Conservation (phyloP, 371 early-diverging fungal genomes). For the Apophysomyces variabilis region DNA sequence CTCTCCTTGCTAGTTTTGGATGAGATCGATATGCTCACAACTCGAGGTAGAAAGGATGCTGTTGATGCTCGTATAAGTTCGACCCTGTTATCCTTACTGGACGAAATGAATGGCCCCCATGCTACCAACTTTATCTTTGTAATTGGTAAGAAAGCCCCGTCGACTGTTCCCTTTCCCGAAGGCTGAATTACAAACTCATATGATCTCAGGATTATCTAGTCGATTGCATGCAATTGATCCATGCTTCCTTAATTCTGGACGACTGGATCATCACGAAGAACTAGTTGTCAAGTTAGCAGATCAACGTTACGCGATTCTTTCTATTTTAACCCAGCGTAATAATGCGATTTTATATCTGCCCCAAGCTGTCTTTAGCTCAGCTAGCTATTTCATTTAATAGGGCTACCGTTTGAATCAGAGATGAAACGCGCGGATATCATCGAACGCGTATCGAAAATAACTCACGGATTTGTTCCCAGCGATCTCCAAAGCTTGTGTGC, state of each 20-base stretch:
- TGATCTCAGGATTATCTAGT: slow-evolving; percentile 50
- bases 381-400: slow-evolving; percentile 29
- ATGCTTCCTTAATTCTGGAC: slow-evolving; percentile 59
- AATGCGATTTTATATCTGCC: background rate
- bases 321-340: slow-evolving; percentile 56
- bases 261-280: slow-evolving; percentile 59
- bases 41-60: slow-evolving; percentile 45
- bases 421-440: slow-evolving; percentile 59
- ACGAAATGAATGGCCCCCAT: slow-evolving; percentile 32
- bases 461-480: slow-evolving; percentile 91
- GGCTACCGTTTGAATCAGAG: slow-evolving; percentile 56
- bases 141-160: slow-evolving; percentile 46
- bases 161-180: background rate
- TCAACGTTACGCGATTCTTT: slow-evolving; percentile 50
- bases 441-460: slow-evolving; percentile 84
- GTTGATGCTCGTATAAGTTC: slow-evolving; percentile 38
- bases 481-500: slow-evolving; percentile 74
- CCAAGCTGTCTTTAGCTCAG: background rate
- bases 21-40: slow-evolving; percentile 62
- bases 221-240: slow-evolving; percentile 60
- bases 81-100: slow-evolving; percentile 38
- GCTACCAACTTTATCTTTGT: slow-evolving; percentile 42
- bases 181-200: background rate
- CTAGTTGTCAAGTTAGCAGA: slow-evolving; percentile 49
- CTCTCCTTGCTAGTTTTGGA: slow-evolving; percentile 60